Evolutionary conservation across 129 eudicot genomes (phyloP).

Genomic region (Cynara cardunculus): DNA sequence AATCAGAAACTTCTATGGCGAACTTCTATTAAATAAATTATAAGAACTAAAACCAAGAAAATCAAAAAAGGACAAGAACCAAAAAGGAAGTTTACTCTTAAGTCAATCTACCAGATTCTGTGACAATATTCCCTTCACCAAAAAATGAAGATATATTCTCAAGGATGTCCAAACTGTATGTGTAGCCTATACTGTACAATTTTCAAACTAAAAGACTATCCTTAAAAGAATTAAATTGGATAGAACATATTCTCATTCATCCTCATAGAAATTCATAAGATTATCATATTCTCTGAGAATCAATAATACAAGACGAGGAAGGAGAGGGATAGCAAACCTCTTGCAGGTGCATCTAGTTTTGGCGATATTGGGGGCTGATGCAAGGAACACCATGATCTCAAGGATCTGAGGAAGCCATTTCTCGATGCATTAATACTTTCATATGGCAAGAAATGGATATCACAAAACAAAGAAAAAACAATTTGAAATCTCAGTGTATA

Average conservation of each 20-base stretch:
- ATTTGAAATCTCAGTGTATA: neutral
- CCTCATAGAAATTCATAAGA: neutral
- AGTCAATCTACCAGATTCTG: neutral
- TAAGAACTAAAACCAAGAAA: neutral
- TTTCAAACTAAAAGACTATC: neutral
- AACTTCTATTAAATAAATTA: too few species aligned
- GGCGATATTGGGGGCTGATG: slow-evolving; percentile 52
- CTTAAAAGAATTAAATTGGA: neutral
- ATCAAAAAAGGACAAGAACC: neutral
- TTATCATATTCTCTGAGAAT: neutral
- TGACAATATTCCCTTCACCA: neutral
- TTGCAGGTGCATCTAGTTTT: slow-evolving; percentile 39
- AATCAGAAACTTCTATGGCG: neutral
- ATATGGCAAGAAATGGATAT: neutral
- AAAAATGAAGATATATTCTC: neutral
- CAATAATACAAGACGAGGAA: neutral
- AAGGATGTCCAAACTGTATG: neutral
- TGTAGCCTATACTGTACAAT: neutral
- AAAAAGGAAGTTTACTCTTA: neutral
- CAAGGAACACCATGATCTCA: slow-evolving; percentile 55
- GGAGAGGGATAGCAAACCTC: slow-evolving; percentile 37
- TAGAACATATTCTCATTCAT: neutral
- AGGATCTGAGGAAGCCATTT: slow-evolving; percentile 40
- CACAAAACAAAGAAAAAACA: neutral
- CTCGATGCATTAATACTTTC: neutral